phyloP scores from a whole-genome alignment of 352 stramenopile species.

The Pythium angustatum region DNA sequence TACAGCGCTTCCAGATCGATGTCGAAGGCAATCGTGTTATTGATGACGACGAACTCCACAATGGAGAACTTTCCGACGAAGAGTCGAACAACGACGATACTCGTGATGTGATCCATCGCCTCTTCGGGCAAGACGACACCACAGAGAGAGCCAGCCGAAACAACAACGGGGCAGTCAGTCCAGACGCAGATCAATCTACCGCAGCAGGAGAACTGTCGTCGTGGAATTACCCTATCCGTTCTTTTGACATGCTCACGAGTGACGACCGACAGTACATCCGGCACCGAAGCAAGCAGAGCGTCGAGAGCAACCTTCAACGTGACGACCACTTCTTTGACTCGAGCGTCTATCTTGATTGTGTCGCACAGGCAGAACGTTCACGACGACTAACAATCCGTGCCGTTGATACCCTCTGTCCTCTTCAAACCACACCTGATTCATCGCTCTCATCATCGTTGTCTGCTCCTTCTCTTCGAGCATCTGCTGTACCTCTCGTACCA shows the following conservation, averaged over 20 bases:
- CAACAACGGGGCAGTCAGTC: background rate
- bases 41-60: background rate
- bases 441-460: background rate
- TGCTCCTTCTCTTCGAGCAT: background rate
- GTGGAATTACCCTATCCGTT: slow-evolving; percentile 70
- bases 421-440: background rate
- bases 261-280: slow-evolving; percentile 73
- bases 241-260: slow-evolving; percentile 55
- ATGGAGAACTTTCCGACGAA: background rate
- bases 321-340: slow-evolving; percentile 72
- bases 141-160: background rate
- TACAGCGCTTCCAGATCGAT: slow-evolving; percentile 59
- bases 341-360: slow-evolving; percentile 60
- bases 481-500: background rate
- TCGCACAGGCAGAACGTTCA: slow-evolving; percentile 68
- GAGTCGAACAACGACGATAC: slow-evolving; percentile 8
- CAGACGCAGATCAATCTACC: background rate
- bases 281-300: slow-evolving; percentile 55
- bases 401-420: slow-evolving; percentile 40
- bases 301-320: slow-evolving; percentile 47
- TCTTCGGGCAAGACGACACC: slow-evolving; percentile 27
- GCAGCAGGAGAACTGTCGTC: slow-evolving; percentile 9
- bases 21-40: slow-evolving; percentile 36
- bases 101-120: slow-evolving; percentile 28
- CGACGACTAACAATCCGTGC: slow-evolving; percentile 56